phyloP scores from a whole-genome alignment of 73 alveolate genomes.

The Uronychia binucleata region DNA sequence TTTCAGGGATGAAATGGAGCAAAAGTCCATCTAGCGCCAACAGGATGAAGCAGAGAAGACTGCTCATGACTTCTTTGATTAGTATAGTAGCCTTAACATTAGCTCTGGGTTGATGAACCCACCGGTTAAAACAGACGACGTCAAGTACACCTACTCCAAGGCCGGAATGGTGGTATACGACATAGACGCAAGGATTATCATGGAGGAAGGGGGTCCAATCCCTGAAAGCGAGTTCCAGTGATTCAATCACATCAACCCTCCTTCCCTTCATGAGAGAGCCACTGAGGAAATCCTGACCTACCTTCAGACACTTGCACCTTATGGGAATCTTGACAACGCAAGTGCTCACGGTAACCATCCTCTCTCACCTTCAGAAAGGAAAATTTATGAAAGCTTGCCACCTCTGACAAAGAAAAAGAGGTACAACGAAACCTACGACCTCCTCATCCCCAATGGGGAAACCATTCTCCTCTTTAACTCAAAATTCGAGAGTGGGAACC shows the following conservation, averaged over 20 bases:
- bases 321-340: conserved; percentile 31
- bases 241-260: background rate
- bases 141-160: conserved; percentile 11
- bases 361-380: conserved; percentile 8
- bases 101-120: background rate
- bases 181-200: conserved; percentile 17
- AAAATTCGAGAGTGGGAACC: conserved; percentile 85
- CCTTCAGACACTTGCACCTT: conserved; percentile 32
- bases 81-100: background rate
- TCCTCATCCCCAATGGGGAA: conserved; percentile 49
- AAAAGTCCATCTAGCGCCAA: background rate
- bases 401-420: conserved; percentile 9
- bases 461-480: conserved; percentile 65
- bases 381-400: conserved; percentile 26
- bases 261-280: background rate
- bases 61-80: conserved; percentile 3
- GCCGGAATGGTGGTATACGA: conserved; percentile 51
- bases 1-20: background rate
- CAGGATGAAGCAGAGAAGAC: conserved; percentile 4
- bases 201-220: conserved; percentile 7
- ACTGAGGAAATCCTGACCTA: conserved; percentile 4
- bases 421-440: background rate
- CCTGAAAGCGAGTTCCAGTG: background rate
- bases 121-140: background rate
- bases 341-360: background rate